Evolutionary conservation across 1,284 basidiomycete genomes (phyloP), one percentile per base, ranked within the genome.

Genomic region (Moniliella sp.): DNA sequence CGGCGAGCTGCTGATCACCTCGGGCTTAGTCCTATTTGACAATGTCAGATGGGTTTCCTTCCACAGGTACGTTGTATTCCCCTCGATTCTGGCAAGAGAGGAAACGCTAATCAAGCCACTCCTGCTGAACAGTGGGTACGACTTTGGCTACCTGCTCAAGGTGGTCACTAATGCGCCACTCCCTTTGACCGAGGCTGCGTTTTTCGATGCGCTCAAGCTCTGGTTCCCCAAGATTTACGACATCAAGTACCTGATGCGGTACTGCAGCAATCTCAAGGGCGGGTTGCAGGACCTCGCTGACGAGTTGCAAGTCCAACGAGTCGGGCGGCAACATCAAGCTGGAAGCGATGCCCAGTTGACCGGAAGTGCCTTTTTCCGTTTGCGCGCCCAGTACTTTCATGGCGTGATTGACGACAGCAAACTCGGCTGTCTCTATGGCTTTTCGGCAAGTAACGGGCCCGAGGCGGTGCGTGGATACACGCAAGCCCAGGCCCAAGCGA

Each of bases 201-300:
- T 94, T 64, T 93, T 94, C 61, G 72, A 80, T 32, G 70, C 78
- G 30, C 69, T 97, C 17, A 71, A 69, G 42, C 75, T 74, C 47
- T 97, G 88, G 88, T 97, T 97, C 64, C 88, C 88, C 0, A 77
- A 75, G 35, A 76, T 91, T 36, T 94, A 91, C 62, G 88, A 97
- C 62, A 83, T 94, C 68, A 97, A 94, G 64, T 86, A 78, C 63
- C 73, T 97, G 59, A 83, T 91, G 73, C 74, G 82, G 32, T 59
- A 72, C 67, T 62, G 78, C 69, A n/a, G 86, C 86, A 62, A 73
- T 25, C 67, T 93, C 46, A 83, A 88, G 58, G 88, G 86, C 12
- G 83, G 86, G 4, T 64, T 97, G 37, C 83, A 94, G 61, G 84
- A 94, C 46, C 78, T 94, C 16, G 86, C 88, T 26, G 84, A 97